A percentile compares a stretch with the other conserved stretches of the same genome.
phyloP scores from a whole-genome alignment of 768 basidiomycete species.

The Chalciporus chontae region DNA sequence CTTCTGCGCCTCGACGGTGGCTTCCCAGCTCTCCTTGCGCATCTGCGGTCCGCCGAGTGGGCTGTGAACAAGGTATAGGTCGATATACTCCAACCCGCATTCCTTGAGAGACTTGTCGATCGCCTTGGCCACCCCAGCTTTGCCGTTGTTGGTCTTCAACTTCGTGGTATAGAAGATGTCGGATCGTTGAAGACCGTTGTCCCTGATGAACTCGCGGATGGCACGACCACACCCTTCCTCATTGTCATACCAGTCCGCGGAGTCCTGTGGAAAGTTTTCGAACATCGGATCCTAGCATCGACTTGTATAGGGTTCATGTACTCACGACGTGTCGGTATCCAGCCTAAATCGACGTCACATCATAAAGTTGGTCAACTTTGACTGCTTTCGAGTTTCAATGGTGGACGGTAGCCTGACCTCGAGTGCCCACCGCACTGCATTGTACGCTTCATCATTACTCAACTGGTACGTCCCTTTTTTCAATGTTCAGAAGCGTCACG shows the following conservation, averaged over 20 bases:
- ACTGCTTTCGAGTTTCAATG: neutral
- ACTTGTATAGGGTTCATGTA: neutral
- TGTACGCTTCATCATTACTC: conserved; percentile 6
- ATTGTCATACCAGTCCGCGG: conserved; percentile 34
- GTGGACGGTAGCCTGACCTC: conserved; percentile 1
- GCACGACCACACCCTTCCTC: conserved; percentile 62
- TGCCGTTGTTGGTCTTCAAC: conserved; percentile 47
- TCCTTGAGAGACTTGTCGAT: conserved; percentile 51
- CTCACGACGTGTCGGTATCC: conserved; percentile 13
- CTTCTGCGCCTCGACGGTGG: neutral
- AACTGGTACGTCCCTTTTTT: conserved; percentile 2
- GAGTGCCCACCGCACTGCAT: conserved; percentile 8
- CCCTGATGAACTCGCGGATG: conserved; percentile 50
- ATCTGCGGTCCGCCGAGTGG: conserved; percentile 5
- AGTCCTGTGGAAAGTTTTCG: conserved; percentile 1
- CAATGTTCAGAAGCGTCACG: neutral
- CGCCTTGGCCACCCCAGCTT: conserved; percentile 46
- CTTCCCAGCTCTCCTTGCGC: conserved; percentile 7
- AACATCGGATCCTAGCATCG: neutral
- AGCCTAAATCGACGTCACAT: neutral
- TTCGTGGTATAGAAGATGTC: conserved; percentile 71
- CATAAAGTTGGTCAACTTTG: neutral
- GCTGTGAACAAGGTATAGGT: conserved; percentile 3
- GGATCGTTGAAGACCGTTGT: conserved; percentile 38
- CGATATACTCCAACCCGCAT: conserved; percentile 25